Evolutionary conservation across 768 basidiomycete genomes (phyloP), one percentile per base, ranked within the genome.

Genomic region (Lactarius hengduanensis): DNA sequence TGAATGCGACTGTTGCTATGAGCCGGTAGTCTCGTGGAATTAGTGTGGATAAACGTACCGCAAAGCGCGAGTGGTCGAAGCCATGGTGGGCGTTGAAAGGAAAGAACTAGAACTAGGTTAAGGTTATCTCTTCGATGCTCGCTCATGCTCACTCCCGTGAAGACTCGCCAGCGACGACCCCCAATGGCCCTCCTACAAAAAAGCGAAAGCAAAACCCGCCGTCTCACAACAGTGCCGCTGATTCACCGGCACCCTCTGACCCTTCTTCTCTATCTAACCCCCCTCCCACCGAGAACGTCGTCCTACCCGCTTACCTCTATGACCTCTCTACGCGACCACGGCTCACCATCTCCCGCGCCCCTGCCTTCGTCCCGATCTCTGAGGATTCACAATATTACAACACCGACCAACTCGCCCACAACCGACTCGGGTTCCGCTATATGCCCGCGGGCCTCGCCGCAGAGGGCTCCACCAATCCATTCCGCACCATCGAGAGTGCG

Each of bases 371-470:
- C 26, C 86, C 88, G 4, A 76, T 81, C n/a, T 74, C 79, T 4
- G 86, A 88, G 59, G 74, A 76, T 32, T 83, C 86, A 30, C 78
- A 79, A 57, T 90, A 84, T 76, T 83, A 80, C 78, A 82, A 82
- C 69, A 92, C 90, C 9, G 91, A 93, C 68, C 82, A 86, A 22
- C 79, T 88, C 40, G 88, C 85, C 61, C 80, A 86, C 71, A 93
- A 93, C 72, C 86, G 90, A 63, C 80, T 91, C 61, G 89, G 89
- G 10, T 93, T 86, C 71, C 87, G 92, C 54, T 94, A 94, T 69
- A 81, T 85, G 11, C 91, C 92, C 30, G 91, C 91, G 0, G 91
- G 92, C 57, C 86, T 92, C 69, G 82, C 84, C 28, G 83, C 82
- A 0, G 80, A 80, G 10, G 86, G 86, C 18, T 81, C 81, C 64